Evolutionary conservation across 176 grass and related monocot genomes (phyloP), one percentile per base, ranked within the genome.

Genomic region (Canna indica): DNA sequence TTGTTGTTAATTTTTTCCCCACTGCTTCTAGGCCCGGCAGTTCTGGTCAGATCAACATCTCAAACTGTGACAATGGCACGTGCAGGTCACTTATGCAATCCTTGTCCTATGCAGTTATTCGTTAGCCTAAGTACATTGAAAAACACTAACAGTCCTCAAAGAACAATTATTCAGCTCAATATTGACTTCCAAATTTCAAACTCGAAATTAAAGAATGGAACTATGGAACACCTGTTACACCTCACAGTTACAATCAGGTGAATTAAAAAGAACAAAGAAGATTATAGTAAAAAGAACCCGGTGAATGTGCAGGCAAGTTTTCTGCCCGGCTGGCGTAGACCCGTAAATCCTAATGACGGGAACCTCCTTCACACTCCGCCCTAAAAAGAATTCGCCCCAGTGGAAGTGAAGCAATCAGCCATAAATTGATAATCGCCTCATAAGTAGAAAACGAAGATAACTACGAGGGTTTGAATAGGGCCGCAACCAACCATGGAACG

Each of bases 301-400:
- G 72, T 96, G 92, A 62, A 96, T 42, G 70, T 96, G 92, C 69
- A 96, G 85, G 73, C 92, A 96, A 18, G 92, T 80, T 80, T 96
- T 91, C 83, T 96, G 85, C 7, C 88, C 88, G 36, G 88, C 92
- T 4, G 83, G 88, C 35, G 92, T 96, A 75, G 92, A 88, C 63
- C 88, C 92, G 45, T 86, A 96, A 70, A 96, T 96, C 86, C 92
- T 85, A 67, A 96, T 78, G 46, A 91, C 86, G 34, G 92, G 92
- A 2, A 89, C 83, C 79, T 91, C 88, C 65, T 79, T 81, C 78
- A 79, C 78, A 47, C 81, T 81, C 28, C 72, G 73, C 15, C 88
- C 93, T 97, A 42, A 57, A 22, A 80, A 66, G 17, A 35, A 57
- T 7, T 29, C 46, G 0, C 0, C 14, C 27, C 8, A 28, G 58